Evolutionary conservation across 2,329 filamentous ascomycete species (phyloP).

Genomic region (Hymenoscyphus infarciens): DNA sequence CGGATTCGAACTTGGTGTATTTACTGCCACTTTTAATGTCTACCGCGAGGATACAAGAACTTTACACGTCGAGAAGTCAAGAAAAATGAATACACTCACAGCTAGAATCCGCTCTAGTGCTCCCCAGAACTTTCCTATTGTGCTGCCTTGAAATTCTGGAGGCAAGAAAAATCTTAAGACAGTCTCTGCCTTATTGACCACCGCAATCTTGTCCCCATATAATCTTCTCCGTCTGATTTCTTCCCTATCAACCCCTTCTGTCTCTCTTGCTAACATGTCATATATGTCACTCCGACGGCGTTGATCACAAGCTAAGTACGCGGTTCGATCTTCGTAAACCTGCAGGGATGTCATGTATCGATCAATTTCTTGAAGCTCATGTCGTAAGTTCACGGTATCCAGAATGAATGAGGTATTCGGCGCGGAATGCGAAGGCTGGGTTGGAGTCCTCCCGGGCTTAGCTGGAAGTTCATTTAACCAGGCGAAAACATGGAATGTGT

Average conservation of each 20-base stretch:
- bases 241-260: not conserved
- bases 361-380: not conserved
- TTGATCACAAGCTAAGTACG: not conserved
- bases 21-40: too few relatives aligned
- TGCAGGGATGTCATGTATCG: not conserved
- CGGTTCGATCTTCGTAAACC: not conserved
- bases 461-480: not conserved
- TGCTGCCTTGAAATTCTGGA: not conserved
- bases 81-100: not conserved
- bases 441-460: not conserved
- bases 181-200: not conserved
- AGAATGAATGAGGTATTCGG: not conserved
- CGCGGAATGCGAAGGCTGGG: not conserved
- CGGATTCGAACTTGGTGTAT: too few relatives aligned
- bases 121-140: not conserved
- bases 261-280: not conserved
- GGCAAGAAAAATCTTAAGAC: not conserved
- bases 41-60: too few relatives aligned
- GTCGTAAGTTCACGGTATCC: not conserved
- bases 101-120: not conserved
- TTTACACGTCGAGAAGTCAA: not conserved
- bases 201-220: not conserved
- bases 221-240: not conserved
- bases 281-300: not conserved
- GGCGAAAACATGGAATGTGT: not conserved